phyloP scores from a whole-genome alignment of 2,329 filamentous ascomycete species.

The Lachnellula subtilissima region DNA sequence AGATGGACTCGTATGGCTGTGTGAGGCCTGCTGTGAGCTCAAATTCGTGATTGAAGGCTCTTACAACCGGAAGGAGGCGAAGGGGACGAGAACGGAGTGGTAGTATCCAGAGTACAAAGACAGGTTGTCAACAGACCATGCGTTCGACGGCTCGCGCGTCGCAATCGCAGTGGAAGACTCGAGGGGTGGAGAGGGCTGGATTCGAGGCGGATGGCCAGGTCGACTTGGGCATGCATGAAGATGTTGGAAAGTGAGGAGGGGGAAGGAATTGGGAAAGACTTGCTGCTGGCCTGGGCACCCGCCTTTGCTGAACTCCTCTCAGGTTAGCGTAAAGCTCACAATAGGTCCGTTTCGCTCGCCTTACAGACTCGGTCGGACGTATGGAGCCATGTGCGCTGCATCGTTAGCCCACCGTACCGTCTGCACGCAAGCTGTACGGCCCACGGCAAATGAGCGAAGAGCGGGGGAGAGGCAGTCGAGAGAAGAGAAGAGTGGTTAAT shows the following conservation, averaged over 20 bases:
- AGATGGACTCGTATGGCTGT: background rate
- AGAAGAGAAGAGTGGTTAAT: too few relatives aligned
- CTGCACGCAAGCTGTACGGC: too few relatives aligned
- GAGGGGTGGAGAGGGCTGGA: background rate
- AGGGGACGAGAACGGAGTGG: conserved; percentile 3
- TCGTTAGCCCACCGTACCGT: too few relatives aligned
- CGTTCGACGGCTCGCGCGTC: background rate
- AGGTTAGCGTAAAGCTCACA: too few relatives aligned
- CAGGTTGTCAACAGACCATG: background rate
- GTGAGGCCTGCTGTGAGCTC: conserved; percentile 2
- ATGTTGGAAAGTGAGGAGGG: too few relatives aligned
- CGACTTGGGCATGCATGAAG: background rate
- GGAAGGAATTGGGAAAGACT: background rate
- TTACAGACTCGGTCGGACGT: too few relatives aligned
- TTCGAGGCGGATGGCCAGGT: background rate
- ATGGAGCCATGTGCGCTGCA: too few relatives aligned
- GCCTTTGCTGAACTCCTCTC: background rate
- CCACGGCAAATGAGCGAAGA: too few relatives aligned
- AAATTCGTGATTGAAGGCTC: conserved; percentile 9
- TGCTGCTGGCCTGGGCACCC: background rate
- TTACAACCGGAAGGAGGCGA: conserved; percentile 11
- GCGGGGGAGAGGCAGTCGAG: too few relatives aligned
- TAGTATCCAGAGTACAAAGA: background rate
- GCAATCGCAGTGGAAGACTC: background rate
- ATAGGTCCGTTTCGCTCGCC: too few relatives aligned